Conservation (phyloP, 139 green algal genomes). For the Raphidocelis subcapitata region DNA sequence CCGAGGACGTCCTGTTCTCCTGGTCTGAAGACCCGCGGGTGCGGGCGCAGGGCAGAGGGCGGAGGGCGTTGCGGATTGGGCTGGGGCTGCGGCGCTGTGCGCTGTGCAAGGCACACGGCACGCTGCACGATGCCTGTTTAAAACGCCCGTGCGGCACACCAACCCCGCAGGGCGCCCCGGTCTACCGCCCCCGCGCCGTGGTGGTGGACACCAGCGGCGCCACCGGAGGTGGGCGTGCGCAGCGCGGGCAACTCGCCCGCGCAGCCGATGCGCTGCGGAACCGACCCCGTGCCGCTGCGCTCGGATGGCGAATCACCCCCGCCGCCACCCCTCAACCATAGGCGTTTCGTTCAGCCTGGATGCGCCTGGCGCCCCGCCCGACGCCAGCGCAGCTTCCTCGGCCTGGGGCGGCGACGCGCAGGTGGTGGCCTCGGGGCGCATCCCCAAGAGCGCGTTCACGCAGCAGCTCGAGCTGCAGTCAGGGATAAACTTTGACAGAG, state of each 20-base stretch:
- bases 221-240: constrained; percentile 46
- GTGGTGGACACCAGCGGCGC: constrained; percentile 62
- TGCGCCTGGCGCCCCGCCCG: background rate
- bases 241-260: too few species aligned
- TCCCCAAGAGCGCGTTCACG: constrained; percentile 49
- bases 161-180: constrained; percentile 44
- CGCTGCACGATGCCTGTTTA: too few species aligned
- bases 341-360: constrained; percentile 9
- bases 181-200: constrained; percentile 60
- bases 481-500: constrained; percentile 14
- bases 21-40: constrained; percentile 36
- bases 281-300: too few species aligned
- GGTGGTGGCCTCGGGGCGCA: constrained; percentile 29
- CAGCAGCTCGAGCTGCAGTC: constrained; percentile 39
- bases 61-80: too few species aligned
- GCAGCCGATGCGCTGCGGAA: too few species aligned
- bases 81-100: too few species aligned
- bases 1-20: constrained; percentile 48
- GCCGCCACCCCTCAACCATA: too few species aligned
- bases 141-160: too few species aligned
- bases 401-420: constrained; percentile 55
- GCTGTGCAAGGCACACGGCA: too few species aligned
- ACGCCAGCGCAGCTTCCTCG: background rate
- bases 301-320: too few species aligned
- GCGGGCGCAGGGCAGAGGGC: too few species aligned